A percentile compares a stretch with the other conserved stretches of the same genome.
Evolutionary conservation across 1,284 basidiomycete genomes (phyloP).

Genomic region (Malassezia sp.): DNA sequence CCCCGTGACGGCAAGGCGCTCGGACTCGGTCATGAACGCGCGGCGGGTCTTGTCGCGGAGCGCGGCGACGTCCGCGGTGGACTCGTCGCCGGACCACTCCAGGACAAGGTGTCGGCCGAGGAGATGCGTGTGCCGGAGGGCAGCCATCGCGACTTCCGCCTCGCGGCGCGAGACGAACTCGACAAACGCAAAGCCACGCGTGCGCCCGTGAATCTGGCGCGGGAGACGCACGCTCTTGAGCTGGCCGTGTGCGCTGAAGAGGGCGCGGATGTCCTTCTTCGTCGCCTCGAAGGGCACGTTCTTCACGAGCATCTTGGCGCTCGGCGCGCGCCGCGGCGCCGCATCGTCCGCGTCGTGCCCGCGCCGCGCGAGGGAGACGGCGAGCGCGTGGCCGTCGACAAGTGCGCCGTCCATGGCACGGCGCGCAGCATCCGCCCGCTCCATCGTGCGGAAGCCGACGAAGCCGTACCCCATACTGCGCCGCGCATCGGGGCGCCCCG

Average conservation of each 20-base stretch:
- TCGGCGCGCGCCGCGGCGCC: conserved; percentile 35
- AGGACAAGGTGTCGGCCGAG: conserved; percentile 86
- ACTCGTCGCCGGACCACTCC: conserved; percentile 75
- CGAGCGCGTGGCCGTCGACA: conserved; percentile 74
- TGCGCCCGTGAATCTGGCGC: conserved; percentile 60
- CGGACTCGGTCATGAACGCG: conserved; percentile 12
- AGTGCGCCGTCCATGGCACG: conserved; percentile 68
- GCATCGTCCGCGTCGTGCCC: conserved; percentile 56
- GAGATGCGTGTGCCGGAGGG: conserved; percentile 80
- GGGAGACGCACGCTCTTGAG: conserved; percentile 50
- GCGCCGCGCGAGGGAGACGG: conserved; percentile 75
- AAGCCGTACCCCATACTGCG: conserved; percentile 95
- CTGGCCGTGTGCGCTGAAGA: conserved; percentile 67
- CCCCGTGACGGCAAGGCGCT: conserved; percentile 5
- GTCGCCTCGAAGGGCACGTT: conserved; percentile 93
- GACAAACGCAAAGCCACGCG: conserved; percentile 85
- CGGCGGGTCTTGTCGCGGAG: conserved; percentile 25
- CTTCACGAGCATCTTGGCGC: conserved; percentile 66
- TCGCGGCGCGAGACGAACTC: conserved; percentile 51
- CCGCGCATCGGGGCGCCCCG: conserved; percentile 45
- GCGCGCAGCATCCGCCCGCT: conserved; percentile 65
- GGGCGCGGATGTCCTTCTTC: conserved; percentile 76
- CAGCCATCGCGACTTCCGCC: conserved; percentile 33
- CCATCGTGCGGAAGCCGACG: conserved; percentile 70
- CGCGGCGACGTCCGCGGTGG: conserved; percentile 31